phyloP scores from a whole-genome alignment of 805 yeast genomes.

The Grigorovia transvaalensis region DNA sequence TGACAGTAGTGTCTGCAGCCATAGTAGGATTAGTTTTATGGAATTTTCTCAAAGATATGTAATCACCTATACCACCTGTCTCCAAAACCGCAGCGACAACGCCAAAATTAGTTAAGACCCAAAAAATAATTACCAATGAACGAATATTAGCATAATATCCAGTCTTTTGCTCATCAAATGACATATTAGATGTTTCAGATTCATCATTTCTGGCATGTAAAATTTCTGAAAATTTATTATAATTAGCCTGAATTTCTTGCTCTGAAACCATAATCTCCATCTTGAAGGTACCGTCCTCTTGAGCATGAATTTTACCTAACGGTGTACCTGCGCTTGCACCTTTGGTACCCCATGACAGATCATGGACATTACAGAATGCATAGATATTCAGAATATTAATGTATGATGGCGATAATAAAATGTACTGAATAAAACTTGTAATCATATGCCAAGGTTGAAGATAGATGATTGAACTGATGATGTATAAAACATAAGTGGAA shows the following conservation, averaged over 20 bases:
- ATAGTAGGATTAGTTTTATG: constrained; percentile 5
- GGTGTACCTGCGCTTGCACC: constrained; percentile 58
- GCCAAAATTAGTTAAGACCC: constrained; percentile 83
- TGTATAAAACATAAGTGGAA: constrained; percentile 75
- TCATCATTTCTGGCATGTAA: constrained; percentile 35
- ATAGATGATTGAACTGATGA: constrained; percentile 67
- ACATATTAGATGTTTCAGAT: constrained; percentile 24
- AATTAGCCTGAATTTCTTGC: constrained; percentile 66
- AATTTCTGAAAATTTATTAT: constrained; percentile 51
- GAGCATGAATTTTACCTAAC: constrained; percentile 76
- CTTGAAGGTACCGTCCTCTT: constrained; percentile 53
- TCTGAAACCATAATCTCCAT: constrained; percentile 66
- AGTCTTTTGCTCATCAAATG: constrained; percentile 47
- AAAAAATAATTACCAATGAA: constrained; percentile 75
- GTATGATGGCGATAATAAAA: constrained; percentile 78
- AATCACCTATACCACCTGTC: constrained; percentile 62
- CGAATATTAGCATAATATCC: constrained; percentile 86
- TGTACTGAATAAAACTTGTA: constrained; percentile 76
- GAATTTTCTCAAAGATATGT: constrained; percentile 14
- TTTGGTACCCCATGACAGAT: constrained; percentile 95
- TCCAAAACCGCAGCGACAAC: constrained; percentile 75
- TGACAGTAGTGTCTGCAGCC: constrained; percentile 4
- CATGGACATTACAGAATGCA: constrained; percentile 94
- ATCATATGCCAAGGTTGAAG: constrained; percentile 91
- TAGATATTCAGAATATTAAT: constrained; percentile 86